Evolutionary conservation across 352 stramenopile genomes (phyloP).

Genomic region (Phytopythium oedochilum): DNA sequence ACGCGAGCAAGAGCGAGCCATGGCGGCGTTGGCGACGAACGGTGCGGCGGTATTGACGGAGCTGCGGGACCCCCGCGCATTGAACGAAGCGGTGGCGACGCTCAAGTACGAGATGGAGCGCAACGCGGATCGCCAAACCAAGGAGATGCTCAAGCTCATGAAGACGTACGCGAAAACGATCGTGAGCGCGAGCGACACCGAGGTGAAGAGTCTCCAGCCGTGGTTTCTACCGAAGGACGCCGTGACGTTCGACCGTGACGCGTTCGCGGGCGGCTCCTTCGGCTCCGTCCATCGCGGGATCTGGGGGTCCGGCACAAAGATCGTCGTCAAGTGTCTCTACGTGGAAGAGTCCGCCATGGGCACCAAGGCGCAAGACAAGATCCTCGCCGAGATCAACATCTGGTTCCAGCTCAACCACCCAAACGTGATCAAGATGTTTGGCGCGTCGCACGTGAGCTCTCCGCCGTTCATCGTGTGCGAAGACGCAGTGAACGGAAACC

Average conservation of each 20-base stretch:
- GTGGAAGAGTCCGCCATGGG: slow-evolving; percentile 5
- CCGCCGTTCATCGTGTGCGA: slow-evolving; percentile 23
- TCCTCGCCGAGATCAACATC: slow-evolving; percentile 20
- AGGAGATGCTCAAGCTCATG: slow-evolving; percentile 3
- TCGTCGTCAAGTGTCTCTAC: slow-evolving; percentile 31
- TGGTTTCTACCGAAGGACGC: slow-evolving; percentile 18
- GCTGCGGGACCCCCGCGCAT: not conserved
- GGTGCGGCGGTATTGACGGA: slow-evolving; percentile 1
- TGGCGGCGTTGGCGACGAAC: slow-evolving; percentile 2
- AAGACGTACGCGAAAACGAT: slow-evolving; percentile 8
- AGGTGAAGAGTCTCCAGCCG: not conserved
- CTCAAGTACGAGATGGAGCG: slow-evolving; percentile 14
- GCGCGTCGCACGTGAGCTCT: slow-evolving; percentile 21
- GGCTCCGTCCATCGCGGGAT: slow-evolving; percentile 14
- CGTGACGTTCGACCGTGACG: slow-evolving; percentile 4
- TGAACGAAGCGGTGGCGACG: slow-evolving; percentile 5
- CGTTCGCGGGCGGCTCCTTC: slow-evolving; percentile 19
- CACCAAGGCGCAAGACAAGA: slow-evolving; percentile 1
- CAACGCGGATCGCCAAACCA: not conserved
- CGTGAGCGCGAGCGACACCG: slow-evolving; percentile 6
- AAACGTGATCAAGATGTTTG: slow-evolving; percentile 23
- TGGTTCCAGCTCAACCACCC: slow-evolving; percentile 24
- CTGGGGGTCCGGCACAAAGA: slow-evolving; percentile 10
- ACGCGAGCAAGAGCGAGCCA: not conserved
- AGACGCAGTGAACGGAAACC: slow-evolving; percentile 14